phyloP scores from a whole-genome alignment of 2,329 filamentous ascomycete species.

The Talaromyces sp. region DNA sequence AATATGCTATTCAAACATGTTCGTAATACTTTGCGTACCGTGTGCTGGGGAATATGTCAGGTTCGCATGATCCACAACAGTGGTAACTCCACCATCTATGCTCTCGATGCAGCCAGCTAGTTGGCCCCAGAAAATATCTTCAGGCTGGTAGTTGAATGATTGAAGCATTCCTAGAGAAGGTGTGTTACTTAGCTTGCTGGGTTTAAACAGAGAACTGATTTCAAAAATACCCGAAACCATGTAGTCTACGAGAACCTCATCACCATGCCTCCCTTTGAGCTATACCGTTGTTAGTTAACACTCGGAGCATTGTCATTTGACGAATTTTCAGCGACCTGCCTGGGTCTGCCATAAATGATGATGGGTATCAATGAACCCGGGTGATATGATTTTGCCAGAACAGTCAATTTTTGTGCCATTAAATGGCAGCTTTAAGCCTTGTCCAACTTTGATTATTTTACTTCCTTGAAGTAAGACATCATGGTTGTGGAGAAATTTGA shows the following conservation, averaged over 20 bases:
- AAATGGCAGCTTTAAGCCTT: background rate
- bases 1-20: background rate
- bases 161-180: background rate
- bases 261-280: background rate
- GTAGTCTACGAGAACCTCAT: conserved; percentile 4
- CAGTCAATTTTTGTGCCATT: background rate
- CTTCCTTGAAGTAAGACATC: conserved; percentile 2
- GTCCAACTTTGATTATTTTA: conserved; percentile 1
- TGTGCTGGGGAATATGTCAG: conserved; percentile 3
- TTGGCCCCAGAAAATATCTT: conserved; percentile 9
- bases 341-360: conserved; percentile 9
- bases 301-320: background rate
- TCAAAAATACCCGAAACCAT: conserved; percentile 1
- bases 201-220: background rate
- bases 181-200: background rate
- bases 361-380: conserved; percentile 7
- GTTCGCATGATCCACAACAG: conserved; percentile 5
- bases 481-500: background rate
- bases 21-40: background rate
- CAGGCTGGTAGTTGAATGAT: conserved; percentile 3
- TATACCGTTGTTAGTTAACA: background rate
- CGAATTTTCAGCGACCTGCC: background rate
- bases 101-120: conserved; percentile 3
- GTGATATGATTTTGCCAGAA: conserved; percentile 2
- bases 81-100: conserved; percentile 1